Percentiles rank a stretch among this genome's conserved stretches.
Conservation (phyloP, 2,329 filamentous ascomycete species). For the Diaporthe destruens region DNA sequence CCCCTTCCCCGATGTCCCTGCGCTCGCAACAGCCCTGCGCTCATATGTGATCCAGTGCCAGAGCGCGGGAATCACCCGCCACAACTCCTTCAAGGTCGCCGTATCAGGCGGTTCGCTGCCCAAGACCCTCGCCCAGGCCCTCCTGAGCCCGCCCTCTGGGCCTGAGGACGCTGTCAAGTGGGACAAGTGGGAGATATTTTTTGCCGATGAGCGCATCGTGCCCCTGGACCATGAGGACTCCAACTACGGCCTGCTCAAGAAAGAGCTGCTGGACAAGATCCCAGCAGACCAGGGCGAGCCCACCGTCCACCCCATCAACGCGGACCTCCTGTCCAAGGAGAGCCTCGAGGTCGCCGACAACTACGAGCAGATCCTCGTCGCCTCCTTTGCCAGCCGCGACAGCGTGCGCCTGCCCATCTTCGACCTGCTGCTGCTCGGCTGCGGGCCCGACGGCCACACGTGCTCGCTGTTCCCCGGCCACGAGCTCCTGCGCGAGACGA, state of each 20-base stretch:
- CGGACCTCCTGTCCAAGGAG: conserved; percentile 71
- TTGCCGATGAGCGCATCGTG: conserved; percentile 96
- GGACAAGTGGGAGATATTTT: conserved; percentile 96
- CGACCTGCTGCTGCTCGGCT: conserved; percentile 92
- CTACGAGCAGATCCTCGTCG: conserved; percentile 91
- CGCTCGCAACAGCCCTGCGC: conserved; percentile 82
- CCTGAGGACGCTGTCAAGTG: conserved; percentile 78
- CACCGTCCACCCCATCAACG: conserved; percentile 83
- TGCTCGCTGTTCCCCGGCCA: conserved; percentile 96
- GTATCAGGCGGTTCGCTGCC: conserved; percentile 96
- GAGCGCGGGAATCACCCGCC: conserved; percentile 81
- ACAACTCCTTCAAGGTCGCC: conserved; percentile 88
- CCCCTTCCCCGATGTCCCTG: conserved; percentile 77
- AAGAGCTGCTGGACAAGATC: conserved; percentile 90
- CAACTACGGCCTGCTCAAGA: conserved; percentile 91
- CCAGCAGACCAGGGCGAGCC: conserved; percentile 75
- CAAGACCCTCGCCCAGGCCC: conserved; percentile 85
- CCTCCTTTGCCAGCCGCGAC: conserved; percentile 89
- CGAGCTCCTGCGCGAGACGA: conserved; percentile 84
- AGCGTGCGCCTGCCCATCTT: conserved; percentile 96
- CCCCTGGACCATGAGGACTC: conserved; percentile 92
- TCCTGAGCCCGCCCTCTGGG: conserved; percentile 70
- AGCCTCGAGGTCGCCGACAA: conserved; percentile 92
- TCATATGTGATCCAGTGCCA: conserved; percentile 87
- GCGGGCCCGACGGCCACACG: conserved; percentile 95